These are phyloP conservation scores for Ceratocystis diversiconidia DNA, from an alignment of 2,329 filamentous ascomycete genomes.

Conservation along the genomic window DNA sequence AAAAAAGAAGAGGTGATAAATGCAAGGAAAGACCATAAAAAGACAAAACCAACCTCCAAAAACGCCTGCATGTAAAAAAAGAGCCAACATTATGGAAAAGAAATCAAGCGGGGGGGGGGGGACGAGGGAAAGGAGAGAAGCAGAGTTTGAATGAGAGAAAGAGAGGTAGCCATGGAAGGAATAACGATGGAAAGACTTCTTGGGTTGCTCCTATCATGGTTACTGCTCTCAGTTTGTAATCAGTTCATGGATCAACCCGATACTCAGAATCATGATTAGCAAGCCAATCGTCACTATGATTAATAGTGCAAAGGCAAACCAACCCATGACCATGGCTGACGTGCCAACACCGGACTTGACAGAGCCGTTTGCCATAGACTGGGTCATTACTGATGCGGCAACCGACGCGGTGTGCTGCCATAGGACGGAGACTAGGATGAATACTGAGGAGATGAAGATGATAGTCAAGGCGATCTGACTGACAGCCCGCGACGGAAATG, in stretches of 20 bases:
- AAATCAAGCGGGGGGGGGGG: not conserved
- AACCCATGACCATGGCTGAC: conserved; percentile 89
- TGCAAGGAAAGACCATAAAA: conserved; percentile 7
- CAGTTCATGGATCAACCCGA: conserved; percentile 58
- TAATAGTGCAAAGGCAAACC: conserved; percentile 88
- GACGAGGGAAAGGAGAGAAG: not conserved
- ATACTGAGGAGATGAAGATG: conserved; percentile 65
- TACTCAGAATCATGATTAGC: conserved; percentile 92
- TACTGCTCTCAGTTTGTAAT: conserved; percentile 21
- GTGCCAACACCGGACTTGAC: conserved; percentile 82
- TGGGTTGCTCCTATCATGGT: not conserved
- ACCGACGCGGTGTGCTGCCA: conserved; percentile 96
- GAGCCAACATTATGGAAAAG: not conserved
- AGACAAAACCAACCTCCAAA: conserved; percentile 7
- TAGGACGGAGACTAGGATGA: conserved; percentile 58
- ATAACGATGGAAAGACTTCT: not conserved
- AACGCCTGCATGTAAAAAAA: conserved; percentile 8
- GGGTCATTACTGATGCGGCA: conserved; percentile 80
- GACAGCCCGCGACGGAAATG: conserved; percentile 81
- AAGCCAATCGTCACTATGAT: conserved; percentile 93
- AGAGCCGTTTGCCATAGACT: conserved; percentile 82
- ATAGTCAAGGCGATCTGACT: conserved; percentile 86
- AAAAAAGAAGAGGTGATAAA: conserved; percentile 1
- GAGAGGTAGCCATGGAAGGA: not conserved
- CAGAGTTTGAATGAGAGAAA: not conserved